phyloP scores from a whole-genome alignment of 1,284 basidiomycete species.

The Cryptococcus sp. region DNA sequence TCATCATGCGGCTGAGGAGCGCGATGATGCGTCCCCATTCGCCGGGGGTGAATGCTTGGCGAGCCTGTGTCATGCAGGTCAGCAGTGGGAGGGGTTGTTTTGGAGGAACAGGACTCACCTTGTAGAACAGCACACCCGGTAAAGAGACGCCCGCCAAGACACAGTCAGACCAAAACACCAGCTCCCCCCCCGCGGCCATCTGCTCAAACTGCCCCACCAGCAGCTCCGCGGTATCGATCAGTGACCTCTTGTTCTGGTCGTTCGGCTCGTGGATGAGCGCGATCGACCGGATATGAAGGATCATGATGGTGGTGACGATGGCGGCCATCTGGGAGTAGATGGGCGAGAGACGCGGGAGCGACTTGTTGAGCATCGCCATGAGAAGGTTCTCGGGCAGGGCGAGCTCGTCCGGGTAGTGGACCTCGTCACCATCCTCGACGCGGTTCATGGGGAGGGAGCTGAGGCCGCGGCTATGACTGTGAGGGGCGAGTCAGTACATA shows the following conservation, averaged over 20 bases:
- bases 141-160: background rate
- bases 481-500: background rate
- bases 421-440: background rate
- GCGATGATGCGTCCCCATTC: constrained; percentile 1
- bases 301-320: constrained; percentile 5
- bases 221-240: background rate
- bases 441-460: background rate
- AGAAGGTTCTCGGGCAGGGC: background rate
- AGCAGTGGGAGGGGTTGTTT: background rate
- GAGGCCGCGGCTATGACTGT: background rate
- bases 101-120: background rate
- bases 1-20: background rate
- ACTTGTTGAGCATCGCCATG: background rate
- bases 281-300: background rate
- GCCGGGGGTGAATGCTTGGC: background rate
- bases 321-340: background rate
- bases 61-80: background rate
- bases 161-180: constrained; percentile 4
- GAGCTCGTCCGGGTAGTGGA: background rate
- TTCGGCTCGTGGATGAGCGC: background rate
- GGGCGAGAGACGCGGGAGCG: background rate
- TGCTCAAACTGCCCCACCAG: background rate
- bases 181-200: background rate
- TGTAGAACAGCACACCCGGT: constrained; percentile 1
- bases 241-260: background rate